These are phyloP conservation scores for Phoenix dactylifera DNA, from an alignment of 176 grass and related monocot species.

Conservation along the genomic window DNA sequence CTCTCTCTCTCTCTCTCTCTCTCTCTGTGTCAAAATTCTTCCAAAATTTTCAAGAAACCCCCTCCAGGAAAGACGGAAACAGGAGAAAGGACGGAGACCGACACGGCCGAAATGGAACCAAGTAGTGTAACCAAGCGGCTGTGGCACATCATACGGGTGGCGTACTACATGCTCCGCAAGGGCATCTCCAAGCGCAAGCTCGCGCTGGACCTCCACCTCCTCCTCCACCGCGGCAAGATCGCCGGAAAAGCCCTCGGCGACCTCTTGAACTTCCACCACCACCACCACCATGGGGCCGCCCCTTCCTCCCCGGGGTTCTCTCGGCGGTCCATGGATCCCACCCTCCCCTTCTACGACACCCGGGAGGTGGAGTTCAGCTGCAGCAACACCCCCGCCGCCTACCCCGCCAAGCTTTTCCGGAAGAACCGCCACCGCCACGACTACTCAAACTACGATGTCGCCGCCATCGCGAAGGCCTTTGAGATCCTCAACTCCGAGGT, in stretches of 20 bases:
- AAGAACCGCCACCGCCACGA: constrained; percentile 19
- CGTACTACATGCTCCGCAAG: constrained; percentile 68
- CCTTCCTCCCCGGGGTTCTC: constrained; percentile 11
- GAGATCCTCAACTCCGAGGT: constrained; percentile 43
- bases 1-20: neutral
- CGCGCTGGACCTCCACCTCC: constrained; percentile 59
- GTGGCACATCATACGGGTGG: constrained; percentile 59
- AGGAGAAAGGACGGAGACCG: neutral
- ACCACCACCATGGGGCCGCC: constrained; percentile 10
- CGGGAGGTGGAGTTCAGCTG: constrained; percentile 94
- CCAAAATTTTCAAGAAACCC: neutral
- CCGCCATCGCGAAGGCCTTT: constrained; percentile 56
- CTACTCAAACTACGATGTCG: constrained; percentile 61
- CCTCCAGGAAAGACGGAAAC: neutral
- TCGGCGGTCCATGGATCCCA: constrained; percentile 31
- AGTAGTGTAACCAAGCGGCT: constrained; percentile 35
- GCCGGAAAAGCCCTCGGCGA: constrained; percentile 64
- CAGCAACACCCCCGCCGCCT: constrained; percentile 72
- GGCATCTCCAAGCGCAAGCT: constrained; percentile 77
- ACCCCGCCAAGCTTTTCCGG: constrained; percentile 24
- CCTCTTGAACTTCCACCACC: constrained; percentile 31
- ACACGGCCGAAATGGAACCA: constrained; percentile 8
- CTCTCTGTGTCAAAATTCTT: neutral
- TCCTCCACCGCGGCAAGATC: constrained; percentile 76
- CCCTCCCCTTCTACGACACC: constrained; percentile 26